Evolutionary conservation across 2,329 filamentous ascomycete species (phyloP).

Genomic region (Immersiporthe knoxdaviesiana): DNA sequence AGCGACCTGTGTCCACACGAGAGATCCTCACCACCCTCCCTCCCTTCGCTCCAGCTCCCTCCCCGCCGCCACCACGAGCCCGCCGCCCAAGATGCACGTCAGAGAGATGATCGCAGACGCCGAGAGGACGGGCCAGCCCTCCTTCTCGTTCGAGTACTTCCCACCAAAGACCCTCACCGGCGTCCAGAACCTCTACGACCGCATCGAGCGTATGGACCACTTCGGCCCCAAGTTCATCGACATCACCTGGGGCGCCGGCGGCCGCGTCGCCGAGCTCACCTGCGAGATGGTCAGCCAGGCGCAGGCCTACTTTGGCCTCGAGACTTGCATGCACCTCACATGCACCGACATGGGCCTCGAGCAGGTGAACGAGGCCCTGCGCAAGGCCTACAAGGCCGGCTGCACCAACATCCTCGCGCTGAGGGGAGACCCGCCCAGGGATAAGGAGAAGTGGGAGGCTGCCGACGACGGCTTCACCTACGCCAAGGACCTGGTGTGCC

Average conservation of each 20-base stretch:
- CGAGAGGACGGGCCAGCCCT: conserved; percentile 76
- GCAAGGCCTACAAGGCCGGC: conserved; percentile 87
- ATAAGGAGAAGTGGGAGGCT: conserved; percentile 91
- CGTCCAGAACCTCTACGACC: conserved; percentile 98
- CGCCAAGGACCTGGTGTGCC: conserved; percentile 79
- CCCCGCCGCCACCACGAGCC: neutral
- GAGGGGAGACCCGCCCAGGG: conserved; percentile 88
- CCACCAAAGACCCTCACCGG: conserved; percentile 96
- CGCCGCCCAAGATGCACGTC: conserved; percentile 79
- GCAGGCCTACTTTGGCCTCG: conserved; percentile 91
- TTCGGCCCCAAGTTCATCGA: conserved; percentile 96
- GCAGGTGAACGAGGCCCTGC: conserved; percentile 87
- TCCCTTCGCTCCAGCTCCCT: neutral
- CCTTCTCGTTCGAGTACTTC: conserved; percentile 99
- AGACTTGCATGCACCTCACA: conserved; percentile 98
- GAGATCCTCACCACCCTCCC: neutral
- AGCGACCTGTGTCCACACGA: neutral
- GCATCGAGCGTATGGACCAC: conserved; percentile 98
- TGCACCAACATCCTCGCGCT: conserved; percentile 97
- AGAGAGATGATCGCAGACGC: conserved; percentile 86
- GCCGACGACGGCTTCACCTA: conserved; percentile 87
- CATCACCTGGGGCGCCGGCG: conserved; percentile 97
- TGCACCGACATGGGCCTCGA: conserved; percentile 97
- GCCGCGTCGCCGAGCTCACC: conserved; percentile 86
- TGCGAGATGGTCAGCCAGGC: conserved; percentile 97